Percentiles rank a stretch among this genome's conserved stretches.
These are phyloP conservation scores for Monosporascus cannonballus DNA, from an alignment of 2,329 filamentous ascomycete species.

Conservation along the genomic window DNA sequence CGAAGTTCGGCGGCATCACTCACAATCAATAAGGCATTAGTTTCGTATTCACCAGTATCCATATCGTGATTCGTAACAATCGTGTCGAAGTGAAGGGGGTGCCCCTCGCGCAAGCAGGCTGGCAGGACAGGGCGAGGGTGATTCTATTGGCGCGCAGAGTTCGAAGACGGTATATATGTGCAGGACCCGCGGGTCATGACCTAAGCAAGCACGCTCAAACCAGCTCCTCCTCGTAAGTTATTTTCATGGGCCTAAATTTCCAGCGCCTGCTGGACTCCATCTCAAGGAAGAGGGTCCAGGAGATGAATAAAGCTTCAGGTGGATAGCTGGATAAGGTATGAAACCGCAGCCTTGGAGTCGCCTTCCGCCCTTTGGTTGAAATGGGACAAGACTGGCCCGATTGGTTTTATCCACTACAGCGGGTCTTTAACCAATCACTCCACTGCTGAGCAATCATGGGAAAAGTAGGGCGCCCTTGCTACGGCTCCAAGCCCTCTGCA, in stretches of 20 bases:
- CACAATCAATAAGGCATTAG: constrained; percentile 55
- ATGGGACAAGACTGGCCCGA: no score
- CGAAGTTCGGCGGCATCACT: constrained; percentile 17
- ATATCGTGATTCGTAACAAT: constrained; percentile 42
- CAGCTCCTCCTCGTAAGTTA: constrained; percentile 5
- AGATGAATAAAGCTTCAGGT: background rate
- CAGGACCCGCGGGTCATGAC: background rate
- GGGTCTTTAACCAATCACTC: no score
- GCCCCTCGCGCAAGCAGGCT: constrained; percentile 6
- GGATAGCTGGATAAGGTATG: no score
- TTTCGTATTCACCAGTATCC: constrained; percentile 59
- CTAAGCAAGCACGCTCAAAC: background rate
- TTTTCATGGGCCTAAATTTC: constrained; percentile 19
- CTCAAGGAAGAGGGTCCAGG: constrained; percentile 9
- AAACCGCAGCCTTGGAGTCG: no score
- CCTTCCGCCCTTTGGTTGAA: no score
- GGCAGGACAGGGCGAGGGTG: background rate
- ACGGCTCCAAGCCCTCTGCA: no score
- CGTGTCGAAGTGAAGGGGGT: constrained; percentile 12
- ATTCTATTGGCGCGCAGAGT: background rate
- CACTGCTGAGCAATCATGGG: no score
- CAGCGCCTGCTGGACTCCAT: constrained; percentile 26
- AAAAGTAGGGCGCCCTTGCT: no score
- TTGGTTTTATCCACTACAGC: no score
- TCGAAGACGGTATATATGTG: background rate